Base-by-base conservation (phyloP, 805 yeast species). In the Candida endomychidarum region DNA sequence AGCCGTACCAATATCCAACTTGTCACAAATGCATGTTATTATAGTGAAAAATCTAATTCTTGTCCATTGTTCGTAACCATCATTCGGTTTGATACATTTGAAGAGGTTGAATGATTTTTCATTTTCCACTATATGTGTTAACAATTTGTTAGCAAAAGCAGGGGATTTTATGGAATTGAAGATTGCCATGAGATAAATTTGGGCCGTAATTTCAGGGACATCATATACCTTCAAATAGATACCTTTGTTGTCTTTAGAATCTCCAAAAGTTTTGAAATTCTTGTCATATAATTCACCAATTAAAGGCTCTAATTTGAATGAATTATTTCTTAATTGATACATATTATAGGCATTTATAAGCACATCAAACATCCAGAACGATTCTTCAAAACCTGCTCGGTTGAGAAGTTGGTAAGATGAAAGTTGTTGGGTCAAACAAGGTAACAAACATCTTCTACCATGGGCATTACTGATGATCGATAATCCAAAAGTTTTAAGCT, bases 361-460 rank as follows among this genome's bases (percentile, higher is more conserved):
- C 0, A 82, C 42, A 8, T 66, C 60, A 4, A 73, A 65, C 0
- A 85, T 44, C 85, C 90, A 83, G 0, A 43, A 20, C 1, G 70
- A 53, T 2, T 54, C 50, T 22, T 73, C 74, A 46, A 80, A 75
- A 2, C 46, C 45, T 0, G 44, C 49, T 0, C 56, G 42, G 0
- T 47, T n/a, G n/a, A n/a, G 42, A 1, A 58, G 32, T 50, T 79
- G 80, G 48, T 68, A 81, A 4, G 56, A 49, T 5, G 71, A 64
- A 3, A 88, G 48, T 5, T 65, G 54, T 19, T 57, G 57, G 8
- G 84, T 67, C 8, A 89, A 54, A 1, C 70, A 50, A 0, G 96
- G 90, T 17, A 87, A 59, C 6, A 89, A 61, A 2, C 84, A 72
- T 48, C 95, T 77, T 58, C 96, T 74, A 0, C 86, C 81, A 39